Base-by-base conservation (phyloP, 2,329 filamentous ascomycete genomes). In the Ascochyta clinopodiicola region DNA sequence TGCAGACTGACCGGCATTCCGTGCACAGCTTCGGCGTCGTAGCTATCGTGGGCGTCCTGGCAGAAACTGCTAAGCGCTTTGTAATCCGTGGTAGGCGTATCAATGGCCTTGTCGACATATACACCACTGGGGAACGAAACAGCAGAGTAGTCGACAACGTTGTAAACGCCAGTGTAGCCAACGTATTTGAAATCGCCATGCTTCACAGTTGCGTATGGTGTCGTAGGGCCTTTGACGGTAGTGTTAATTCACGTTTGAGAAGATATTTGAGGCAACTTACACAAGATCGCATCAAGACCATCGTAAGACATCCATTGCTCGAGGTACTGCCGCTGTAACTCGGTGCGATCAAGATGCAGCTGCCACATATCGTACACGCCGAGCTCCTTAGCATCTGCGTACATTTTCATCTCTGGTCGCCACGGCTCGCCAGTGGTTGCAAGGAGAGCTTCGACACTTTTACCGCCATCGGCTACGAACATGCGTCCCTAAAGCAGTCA, bases 381-480 rank as follows among this genome's bases (percentile, higher is more conserved):
- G 2, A 80, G 54, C 39, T 83, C 81, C 7, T 61, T 66, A 0
- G 80, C 78, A 1, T 75, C 59, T 44, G 71, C 70, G 55, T 83
- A 83, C 2, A 56, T 47, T 19, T 72, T 55, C 80, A 84, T 81
- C 57, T 84, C 81, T 0, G 81, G 80, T 9, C 81, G 75, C 55
- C 77, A 78, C 1, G 80, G 80, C 60, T 82, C 80, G 6, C 65
- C 63, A 0, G 75, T 77, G 0, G 75, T 72, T 12, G 71, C 70
- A 3, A 81, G 70, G 40, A 80, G 71, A 12, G 74, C 70, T 44
- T 69, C 45, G 3, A 82, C 71, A 10, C 77, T 79, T 53, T 80
- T 80, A 1, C 79, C 82, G n/a, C 82, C 81, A 51, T 84, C 81
- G 10, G 80, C 78, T 12, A 81, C 64, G 58, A 83, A 84, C 73